These are phyloP conservation scores for Botrytis cinerea DNA, from an alignment of 2,329 filamentous ascomycete genomes.

Conservation along the genomic window DNA sequence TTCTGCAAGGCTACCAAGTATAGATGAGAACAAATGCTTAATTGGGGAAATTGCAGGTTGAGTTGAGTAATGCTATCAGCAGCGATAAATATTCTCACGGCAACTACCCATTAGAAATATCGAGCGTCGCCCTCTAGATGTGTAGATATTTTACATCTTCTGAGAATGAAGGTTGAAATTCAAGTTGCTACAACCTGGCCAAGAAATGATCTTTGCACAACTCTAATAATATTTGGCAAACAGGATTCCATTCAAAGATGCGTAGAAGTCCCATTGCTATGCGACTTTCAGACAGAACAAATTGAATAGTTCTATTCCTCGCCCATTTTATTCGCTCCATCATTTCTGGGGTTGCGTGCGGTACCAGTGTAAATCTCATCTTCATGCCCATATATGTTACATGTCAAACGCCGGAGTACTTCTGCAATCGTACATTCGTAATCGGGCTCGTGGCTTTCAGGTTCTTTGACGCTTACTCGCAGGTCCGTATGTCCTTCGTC, in stretches of 20 bases:
- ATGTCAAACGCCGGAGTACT: background rate
- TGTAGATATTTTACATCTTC: background rate
- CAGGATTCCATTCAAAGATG: background rate
- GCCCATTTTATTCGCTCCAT: background rate
- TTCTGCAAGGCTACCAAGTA: constrained; percentile 11
- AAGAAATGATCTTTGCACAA: background rate
- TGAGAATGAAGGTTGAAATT: background rate
- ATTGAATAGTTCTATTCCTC: background rate
- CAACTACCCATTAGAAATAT: background rate
- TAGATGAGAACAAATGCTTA: background rate
- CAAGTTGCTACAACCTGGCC: background rate
- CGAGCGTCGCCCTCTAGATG: background rate
- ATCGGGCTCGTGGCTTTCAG: background rate
- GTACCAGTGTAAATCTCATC: background rate
- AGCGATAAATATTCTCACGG: background rate
- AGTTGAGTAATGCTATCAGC: no score
- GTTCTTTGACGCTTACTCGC: constrained; percentile 7
- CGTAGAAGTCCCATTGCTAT: background rate
- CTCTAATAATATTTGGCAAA: background rate
- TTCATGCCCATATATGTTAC: constrained; percentile 4
- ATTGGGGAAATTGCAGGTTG: background rate
- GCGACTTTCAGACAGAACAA: background rate
- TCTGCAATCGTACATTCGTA: constrained; percentile 9
- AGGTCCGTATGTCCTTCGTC: background rate
- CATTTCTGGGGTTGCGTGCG: background rate